Percentiles rank a stretch among this genome's conserved stretches.
Evolutionary conservation across 352 stramenopile species (phyloP).

Genomic region (Pythium grandisporangium): DNA sequence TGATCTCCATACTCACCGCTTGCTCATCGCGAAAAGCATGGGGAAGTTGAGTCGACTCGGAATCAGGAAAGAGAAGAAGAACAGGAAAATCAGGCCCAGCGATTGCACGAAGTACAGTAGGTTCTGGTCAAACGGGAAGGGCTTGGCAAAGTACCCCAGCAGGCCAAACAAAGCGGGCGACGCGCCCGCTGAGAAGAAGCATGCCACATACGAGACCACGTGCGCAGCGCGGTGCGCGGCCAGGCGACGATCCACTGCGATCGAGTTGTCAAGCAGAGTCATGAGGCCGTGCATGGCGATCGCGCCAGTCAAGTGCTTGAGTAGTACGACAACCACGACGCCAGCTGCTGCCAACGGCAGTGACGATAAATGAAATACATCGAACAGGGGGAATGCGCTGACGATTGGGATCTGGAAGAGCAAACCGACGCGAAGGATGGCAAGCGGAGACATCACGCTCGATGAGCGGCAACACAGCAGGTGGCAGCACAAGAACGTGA

Average conservation of each 20-base stretch:
- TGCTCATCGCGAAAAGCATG: slow-evolving; percentile 71
- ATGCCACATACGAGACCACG: slow-evolving; percentile 40
- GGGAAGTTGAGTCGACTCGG: slow-evolving; percentile 77
- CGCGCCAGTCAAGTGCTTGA: slow-evolving; percentile 53
- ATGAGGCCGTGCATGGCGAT: slow-evolving; percentile 61
- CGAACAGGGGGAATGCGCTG: slow-evolving; percentile 57
- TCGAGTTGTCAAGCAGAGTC: slow-evolving; percentile 70
- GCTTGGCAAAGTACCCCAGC: slow-evolving; percentile 64
- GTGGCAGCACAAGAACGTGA: slow-evolving; percentile 41
- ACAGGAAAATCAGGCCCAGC: slow-evolving; percentile 51
- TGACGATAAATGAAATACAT: slow-evolving; percentile 60
- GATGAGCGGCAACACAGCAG: slow-evolving; percentile 40
- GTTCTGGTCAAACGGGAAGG: slow-evolving; percentile 74
- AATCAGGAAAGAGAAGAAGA: slow-evolving; percentile 72
- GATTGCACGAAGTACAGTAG: slow-evolving; percentile 69
- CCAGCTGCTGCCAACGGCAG: slow-evolving; percentile 50
- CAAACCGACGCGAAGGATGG: slow-evolving; percentile 61
- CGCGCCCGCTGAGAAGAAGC: slow-evolving; percentile 41
- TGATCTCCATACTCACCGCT: slow-evolving; percentile 49
- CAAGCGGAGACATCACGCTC: slow-evolving; percentile 68
- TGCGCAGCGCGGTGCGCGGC: slow-evolving; percentile 60
- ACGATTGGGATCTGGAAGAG: slow-evolving; percentile 71
- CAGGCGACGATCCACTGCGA: slow-evolving; percentile 57
- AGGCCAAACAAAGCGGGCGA: slow-evolving; percentile 57
- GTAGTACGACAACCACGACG: slow-evolving; percentile 41